phyloP scores from a whole-genome alignment of 2,329 filamentous ascomycete species.

The Diaporthe helianthi region DNA sequence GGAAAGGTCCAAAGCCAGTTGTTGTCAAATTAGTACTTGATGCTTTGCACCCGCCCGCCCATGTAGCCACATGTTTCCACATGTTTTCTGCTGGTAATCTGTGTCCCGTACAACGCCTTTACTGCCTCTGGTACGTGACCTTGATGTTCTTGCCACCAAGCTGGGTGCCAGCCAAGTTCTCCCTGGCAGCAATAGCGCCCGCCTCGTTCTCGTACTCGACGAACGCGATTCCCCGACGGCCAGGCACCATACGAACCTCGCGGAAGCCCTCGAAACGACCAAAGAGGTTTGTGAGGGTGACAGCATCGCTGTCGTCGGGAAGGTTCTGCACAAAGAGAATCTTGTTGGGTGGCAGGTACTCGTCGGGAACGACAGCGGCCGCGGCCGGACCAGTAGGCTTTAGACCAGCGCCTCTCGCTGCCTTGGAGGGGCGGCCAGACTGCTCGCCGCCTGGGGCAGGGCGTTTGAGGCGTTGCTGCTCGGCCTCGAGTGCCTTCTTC shows the following conservation, averaged over 20 bases:
- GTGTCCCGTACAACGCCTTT: neutral
- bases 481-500: slow-evolving; percentile 83
- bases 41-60: slow-evolving; percentile 27
- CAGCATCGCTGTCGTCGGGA: slow-evolving; percentile 84
- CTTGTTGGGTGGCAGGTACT: slow-evolving; percentile 97
- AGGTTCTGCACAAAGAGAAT: slow-evolving; percentile 94
- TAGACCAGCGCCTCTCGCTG: slow-evolving; percentile 74
- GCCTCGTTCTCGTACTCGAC: slow-evolving; percentile 94
- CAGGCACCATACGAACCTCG: slow-evolving; percentile 89
- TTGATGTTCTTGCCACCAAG: slow-evolving; percentile 83
- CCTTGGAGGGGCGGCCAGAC: slow-evolving; percentile 69
- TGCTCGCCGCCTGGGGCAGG: slow-evolving; percentile 55
- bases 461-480: slow-evolving; percentile 78
- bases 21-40: slow-evolving; percentile 37
- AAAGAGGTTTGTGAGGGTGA: slow-evolving; percentile 81
- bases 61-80: slow-evolving; percentile 27
- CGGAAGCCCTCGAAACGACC: slow-evolving; percentile 91
- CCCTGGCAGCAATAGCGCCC: slow-evolving; percentile 91
- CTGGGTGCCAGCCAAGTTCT: slow-evolving; percentile 85
- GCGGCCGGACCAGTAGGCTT: slow-evolving; percentile 75
- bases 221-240: slow-evolving; percentile 88
- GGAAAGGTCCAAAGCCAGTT: slow-evolving; percentile 30
- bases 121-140: slow-evolving; percentile 96
- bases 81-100: slow-evolving; percentile 22
- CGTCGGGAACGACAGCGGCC: slow-evolving; percentile 85